Evolutionary conservation across 1,284 basidiomycete genomes (phyloP).

Genomic region (Ganoderma lingzhi): DNA sequence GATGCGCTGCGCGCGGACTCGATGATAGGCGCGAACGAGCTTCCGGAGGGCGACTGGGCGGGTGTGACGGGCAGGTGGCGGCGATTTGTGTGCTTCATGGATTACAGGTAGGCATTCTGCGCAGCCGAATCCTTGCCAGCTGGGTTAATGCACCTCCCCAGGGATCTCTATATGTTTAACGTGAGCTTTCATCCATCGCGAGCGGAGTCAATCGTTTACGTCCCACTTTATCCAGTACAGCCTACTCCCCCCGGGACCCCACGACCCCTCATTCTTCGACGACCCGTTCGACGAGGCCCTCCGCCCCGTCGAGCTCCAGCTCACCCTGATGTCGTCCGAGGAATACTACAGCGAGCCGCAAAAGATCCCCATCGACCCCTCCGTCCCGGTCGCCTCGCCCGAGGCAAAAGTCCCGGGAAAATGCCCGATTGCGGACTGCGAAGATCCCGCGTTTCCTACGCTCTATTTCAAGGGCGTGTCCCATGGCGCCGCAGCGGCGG

Average conservation of each 20-base stretch:
- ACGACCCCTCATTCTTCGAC: slow-evolving; percentile 60
- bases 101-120: slow-evolving; percentile 61
- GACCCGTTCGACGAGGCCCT: slow-evolving; percentile 69
- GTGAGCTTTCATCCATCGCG: slow-evolving; percentile 44
- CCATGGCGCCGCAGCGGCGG: slow-evolving; percentile 45
- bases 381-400: neutral
- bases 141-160: slow-evolving; percentile 1
- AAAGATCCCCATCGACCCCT: slow-evolving; percentile 20
- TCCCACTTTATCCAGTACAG: slow-evolving; percentile 39
- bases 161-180: slow-evolving; percentile 56
- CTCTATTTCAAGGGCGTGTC: slow-evolving; percentile 64
- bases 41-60: slow-evolving; percentile 64
- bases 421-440: slow-evolving; percentile 28
- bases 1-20: slow-evolving; percentile 60
- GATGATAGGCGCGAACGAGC: slow-evolving; percentile 49
- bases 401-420: neutral
- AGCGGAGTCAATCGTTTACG: neutral
- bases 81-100: slow-evolving; percentile 77
- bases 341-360: slow-evolving; percentile 30
- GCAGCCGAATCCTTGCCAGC: neutral
- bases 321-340: slow-evolving; percentile 52
- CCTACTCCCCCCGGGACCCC: slow-evolving; percentile 48
- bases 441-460: slow-evolving; percentile 49
- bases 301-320: slow-evolving; percentile 63
- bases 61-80: slow-evolving; percentile 75